Base-by-base conservation (phyloP, 805 yeast genomes). In the Kazachstania martiniae region DNA sequence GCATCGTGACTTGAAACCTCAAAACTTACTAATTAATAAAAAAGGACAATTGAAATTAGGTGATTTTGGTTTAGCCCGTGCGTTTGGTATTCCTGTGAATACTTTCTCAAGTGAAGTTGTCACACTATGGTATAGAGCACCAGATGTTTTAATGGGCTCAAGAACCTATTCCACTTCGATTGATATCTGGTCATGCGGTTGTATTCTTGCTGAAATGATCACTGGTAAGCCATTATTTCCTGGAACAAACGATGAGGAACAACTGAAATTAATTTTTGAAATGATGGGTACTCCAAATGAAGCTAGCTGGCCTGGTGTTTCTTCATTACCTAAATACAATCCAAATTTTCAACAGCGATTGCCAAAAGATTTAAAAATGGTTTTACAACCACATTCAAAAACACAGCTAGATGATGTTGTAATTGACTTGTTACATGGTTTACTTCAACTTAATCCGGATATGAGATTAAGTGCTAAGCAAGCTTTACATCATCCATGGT, bases 61-160 rank as follows among this genome's bases (percentile, higher is more conserved):
- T 1, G 93, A 91, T 62, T 91, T 91, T 54, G 98, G 98, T 21
- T 67, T 91, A 32, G 98, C 98, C 0, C 66, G 98, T 40, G 97
- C 96, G 0, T 91, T 86, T 58, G 98, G 98, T 32, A 95, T 91
- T 10, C 98, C 98, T 1, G 72, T 91, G 39, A 74, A 95, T 50
- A 94, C 95, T 2, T 91, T 89, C 53, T 89, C 98, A 9, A 96
- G 91, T 60, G 98, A 91, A 58, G 97, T 91, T 29, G 98, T 91
- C 30, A 91, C 98, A 0, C 64, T 91, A 45, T 91, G 98, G 98
- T 91, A 91, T 58, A 69, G 98, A 44, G 85, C 96, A 1, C 98
- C 98, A 3, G 98, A 91, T 60, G 84, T 91, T 35, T 64, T 91
- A 39, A 70, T 91, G 42, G 98, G 98, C 10, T 95, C 96, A 3